Base-by-base conservation (phyloP, 1,139 yeast species). In the Chernovozyma aurita region DNA sequence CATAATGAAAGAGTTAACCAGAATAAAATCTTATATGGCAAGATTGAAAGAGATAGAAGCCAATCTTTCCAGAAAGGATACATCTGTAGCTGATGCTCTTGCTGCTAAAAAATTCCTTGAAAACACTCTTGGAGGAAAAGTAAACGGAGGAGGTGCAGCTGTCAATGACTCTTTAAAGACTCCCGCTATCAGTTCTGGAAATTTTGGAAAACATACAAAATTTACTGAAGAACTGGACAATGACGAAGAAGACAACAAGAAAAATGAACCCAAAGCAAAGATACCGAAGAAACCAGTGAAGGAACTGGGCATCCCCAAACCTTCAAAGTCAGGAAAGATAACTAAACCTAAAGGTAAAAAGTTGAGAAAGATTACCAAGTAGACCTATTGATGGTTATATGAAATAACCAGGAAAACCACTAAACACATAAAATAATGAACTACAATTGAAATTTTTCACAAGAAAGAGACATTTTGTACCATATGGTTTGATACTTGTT, bases 21-120 rank as follows among this genome's bases (percentile, higher is more conserved):
- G 95, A 43, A 81, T 88, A 29, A 84, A 83, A 55, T 56, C 69
- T 13, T 82, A 81, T 48, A 82, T 86, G 81, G 72, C 70, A 29
- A 70, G 80, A 51, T 71, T 77, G 31, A 76, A 80, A 43, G 64
- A 60, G 7, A 57, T 71, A 2, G 73, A 67, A 36, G 44, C 42
- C 4, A 45, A 48, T 35, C 42, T 38, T 42, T 48, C 28, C 39
- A 47, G 16, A 37, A 47, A 50, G 12, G 52, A 52, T 13, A 44
- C 48, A 13, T 41, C 47, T 18, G 45, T 49, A 18, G 39, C 55
- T 8, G 61, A 62, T 32, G 53, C 59, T 7, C 65, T 61, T 24
- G 61, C 59, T 4, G 70, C 79, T 2, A 65, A 63, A 40, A 57
- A 69, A 27, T 66, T 67, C 39, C 62, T 78, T 20, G 65, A 64